Conservation (phyloP, 106 monocot species). For the Alisma plantagoaquatica region DNA sequence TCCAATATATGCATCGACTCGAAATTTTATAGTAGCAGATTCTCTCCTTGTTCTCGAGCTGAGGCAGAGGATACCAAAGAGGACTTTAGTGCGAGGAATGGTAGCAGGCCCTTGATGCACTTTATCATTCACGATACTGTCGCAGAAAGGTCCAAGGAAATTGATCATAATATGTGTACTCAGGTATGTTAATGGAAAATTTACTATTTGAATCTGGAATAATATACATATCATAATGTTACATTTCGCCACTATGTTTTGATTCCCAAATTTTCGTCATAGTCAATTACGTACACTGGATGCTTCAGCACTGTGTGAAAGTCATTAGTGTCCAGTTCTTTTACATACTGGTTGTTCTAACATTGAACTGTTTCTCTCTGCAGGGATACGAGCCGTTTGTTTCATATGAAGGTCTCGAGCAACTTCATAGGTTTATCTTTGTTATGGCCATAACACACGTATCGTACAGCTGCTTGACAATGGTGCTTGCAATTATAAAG, state of each 20-base stretch:
- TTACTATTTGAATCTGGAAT: background rate
- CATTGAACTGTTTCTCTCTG: slow-evolving; percentile 4
- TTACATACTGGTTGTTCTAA: no score
- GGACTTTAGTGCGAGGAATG: slow-evolving; percentile 13
- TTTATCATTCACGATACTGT: slow-evolving; percentile 22
- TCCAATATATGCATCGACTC: slow-evolving; percentile 79
- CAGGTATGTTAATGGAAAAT: slow-evolving; percentile 31
- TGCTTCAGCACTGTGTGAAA: no score
- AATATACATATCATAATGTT: background rate
- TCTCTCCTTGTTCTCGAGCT: slow-evolving; percentile 65
- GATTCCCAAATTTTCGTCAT: no score
- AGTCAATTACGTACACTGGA: no score
- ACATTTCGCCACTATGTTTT: no score
- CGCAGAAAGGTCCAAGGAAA: slow-evolving; percentile 24
- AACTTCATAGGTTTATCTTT: slow-evolving; percentile 87
- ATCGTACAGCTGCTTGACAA: slow-evolving; percentile 80
- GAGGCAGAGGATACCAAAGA: slow-evolving; percentile 39
- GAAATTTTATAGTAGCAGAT: slow-evolving; percentile 58
- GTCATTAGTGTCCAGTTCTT: no score
- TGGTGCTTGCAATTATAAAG: slow-evolving; percentile 81
- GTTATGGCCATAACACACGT: slow-evolving; percentile 95
- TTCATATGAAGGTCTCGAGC: no score
- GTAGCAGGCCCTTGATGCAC: slow-evolving; percentile 16
- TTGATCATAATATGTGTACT: slow-evolving; percentile 24
- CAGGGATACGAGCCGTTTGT: slow-evolving; percentile 90